Percentiles rank a stretch among this genome's conserved stretches.
Conservation (phyloP, 331 rosid species). For the Quercus tomentella region DNA sequence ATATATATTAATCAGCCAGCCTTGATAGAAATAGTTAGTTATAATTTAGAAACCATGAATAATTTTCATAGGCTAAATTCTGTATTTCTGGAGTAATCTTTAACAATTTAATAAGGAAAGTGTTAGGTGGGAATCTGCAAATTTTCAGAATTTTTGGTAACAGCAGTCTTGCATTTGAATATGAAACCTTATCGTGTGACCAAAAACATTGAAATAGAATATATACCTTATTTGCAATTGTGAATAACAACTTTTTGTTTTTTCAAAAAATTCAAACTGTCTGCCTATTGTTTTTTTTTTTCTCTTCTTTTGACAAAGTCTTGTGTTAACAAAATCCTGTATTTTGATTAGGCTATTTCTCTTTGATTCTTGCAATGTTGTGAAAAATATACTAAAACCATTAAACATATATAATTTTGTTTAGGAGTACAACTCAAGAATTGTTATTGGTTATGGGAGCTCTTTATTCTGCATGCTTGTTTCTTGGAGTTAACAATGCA, state of each 20-base stretch:
- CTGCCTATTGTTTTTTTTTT: background rate
- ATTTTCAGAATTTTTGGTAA: background rate
- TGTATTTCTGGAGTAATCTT: background rate
- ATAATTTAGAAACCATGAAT: background rate
- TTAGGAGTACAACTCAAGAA: slow-evolving; percentile 59
- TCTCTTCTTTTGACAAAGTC: too few species aligned
- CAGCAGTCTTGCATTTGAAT: background rate
- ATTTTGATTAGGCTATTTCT: background rate
- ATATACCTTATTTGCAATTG: background rate
- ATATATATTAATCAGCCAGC: background rate
- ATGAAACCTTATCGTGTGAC: background rate
- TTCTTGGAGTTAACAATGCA: slow-evolving; percentile 80
- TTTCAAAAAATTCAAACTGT: background rate
- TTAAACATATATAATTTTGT: slow-evolving; percentile 2
- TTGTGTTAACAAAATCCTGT: background rate
- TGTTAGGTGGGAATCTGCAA: background rate
- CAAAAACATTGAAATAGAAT: background rate
- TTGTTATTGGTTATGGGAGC: slow-evolving; percentile 77
- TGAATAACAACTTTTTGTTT: background rate
- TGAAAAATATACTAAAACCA: background rate
- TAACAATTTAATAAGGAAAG: background rate
- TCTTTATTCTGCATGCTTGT: slow-evolving; percentile 68
- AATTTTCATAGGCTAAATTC: background rate
- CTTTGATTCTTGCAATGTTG: background rate
- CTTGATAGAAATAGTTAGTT: background rate